Base-by-base conservation (phyloP, 2,329 filamentous ascomycete species). In the Tolypocladium album region DNA sequence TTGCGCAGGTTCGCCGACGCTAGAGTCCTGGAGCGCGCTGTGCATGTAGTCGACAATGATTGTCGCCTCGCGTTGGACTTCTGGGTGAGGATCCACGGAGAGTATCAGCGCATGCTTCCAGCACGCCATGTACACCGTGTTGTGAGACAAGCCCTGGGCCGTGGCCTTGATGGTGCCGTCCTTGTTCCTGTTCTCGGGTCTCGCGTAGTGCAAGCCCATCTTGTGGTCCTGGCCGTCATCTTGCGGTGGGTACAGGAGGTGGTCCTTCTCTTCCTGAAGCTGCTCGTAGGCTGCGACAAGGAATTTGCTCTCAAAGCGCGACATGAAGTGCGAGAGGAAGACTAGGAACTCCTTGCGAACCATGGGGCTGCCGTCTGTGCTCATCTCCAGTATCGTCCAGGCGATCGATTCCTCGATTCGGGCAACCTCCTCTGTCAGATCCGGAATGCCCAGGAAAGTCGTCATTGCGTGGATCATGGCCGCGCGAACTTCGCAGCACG, bases 81-180 rank as follows among this genome's bases (percentile, higher is more conserved):
- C 93, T 1, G 93, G 92, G 69, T 97, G 92, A 47, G 94, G 93
- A 70, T 99, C 94, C 22, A 96, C 90, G 53, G 91, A 93, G 72
- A 97, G 81, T 63, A 96, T 90, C 61, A 97, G 79, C 52, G 95
- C 82, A 68, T 97, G 90, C 71, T 96, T 94, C 94, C 94, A 99
- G 63, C 95, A 88, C 1, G 92, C 89, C 38, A 92, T 88, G 71
- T 95, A 97, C 22, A 96, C 89, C 0, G 92, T 96, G 69, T 96
- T 94, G 64, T 90, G 87, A 15, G 92, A 91, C 13, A 90, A 74
- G 1, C 84, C 82, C 53, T 84, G 81, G 2, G 82, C 78, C 2
- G 77, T 69, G 34, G 78, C 75, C 68, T 83, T 84, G 70, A 85
- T 82, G 6, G 76, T 79, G 4, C 83, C 84, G 63, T 87, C 82